Evolutionary conservation across 2,329 filamentous ascomycete genomes (phyloP).

Genomic region (Colletotrichum paranaense): DNA sequence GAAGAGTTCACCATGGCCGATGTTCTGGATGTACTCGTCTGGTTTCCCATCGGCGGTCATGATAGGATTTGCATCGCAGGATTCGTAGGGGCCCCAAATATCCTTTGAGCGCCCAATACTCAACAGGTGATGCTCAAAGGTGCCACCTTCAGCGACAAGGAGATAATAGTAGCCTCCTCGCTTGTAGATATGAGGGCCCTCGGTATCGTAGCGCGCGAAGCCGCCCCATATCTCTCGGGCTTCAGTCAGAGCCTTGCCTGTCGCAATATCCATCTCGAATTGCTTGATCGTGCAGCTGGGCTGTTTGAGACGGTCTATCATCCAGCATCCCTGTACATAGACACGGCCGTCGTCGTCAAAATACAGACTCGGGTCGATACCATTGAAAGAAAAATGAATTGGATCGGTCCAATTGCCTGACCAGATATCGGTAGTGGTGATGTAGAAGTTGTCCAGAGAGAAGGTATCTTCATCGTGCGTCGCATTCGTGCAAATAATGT

Average conservation of each 20-base stretch:
- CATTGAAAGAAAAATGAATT: constrained; percentile 50
- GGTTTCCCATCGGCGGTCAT: constrained; percentile 55
- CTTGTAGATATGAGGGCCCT: constrained; percentile 50
- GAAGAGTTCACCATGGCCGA: constrained; percentile 68
- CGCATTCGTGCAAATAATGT: constrained; percentile 42
- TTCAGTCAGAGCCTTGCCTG: constrained; percentile 38
- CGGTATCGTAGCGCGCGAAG: constrained; percentile 40
- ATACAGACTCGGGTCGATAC: constrained; percentile 61
- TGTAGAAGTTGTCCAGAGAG: constrained; percentile 39
- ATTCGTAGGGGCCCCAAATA: constrained; percentile 42
- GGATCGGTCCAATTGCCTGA: constrained; percentile 42
- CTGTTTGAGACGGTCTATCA: constrained; percentile 12
- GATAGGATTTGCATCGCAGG: constrained; percentile 53
- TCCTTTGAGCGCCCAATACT: constrained; percentile 37
- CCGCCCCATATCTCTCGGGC: constrained; percentile 35
- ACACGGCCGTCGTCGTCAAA: constrained; percentile 51
- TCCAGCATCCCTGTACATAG: constrained; percentile 45
- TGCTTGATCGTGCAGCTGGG: constrained; percentile 34
- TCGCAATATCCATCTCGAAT: constrained; percentile 38
- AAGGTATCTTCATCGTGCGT: background rate
- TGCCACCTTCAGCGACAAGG: constrained; percentile 54
- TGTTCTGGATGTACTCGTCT: constrained; percentile 59
- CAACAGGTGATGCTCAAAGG: constrained; percentile 42
- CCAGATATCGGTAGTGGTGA: constrained; percentile 40
- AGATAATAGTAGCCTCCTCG: constrained; percentile 51